Conservation (phyloP, 345 rosid species). For the Jatropha curcas region DNA sequence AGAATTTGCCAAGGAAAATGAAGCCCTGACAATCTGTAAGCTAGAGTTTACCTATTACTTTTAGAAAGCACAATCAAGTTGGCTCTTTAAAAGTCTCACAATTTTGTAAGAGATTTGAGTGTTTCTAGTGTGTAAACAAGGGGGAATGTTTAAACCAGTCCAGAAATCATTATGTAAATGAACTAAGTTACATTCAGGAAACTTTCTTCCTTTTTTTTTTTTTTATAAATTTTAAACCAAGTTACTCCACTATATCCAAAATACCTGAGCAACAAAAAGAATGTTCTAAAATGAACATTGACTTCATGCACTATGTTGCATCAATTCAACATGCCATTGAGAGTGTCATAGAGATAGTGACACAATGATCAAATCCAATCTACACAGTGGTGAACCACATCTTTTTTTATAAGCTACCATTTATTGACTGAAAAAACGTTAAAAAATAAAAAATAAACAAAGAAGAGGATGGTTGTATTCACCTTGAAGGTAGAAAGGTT, state of each 20-base stretch:
- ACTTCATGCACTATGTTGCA: too few relatives aligned
- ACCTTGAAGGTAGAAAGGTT: constrained; percentile 78
- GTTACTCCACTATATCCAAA: too few relatives aligned
- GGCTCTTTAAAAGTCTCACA: neutral
- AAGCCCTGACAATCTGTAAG: neutral
- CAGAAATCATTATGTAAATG: neutral
- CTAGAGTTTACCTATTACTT: neutral
- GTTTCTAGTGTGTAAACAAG: neutral
- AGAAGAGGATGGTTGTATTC: constrained; percentile 18
- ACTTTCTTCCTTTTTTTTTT: too few relatives aligned
- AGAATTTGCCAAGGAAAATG: neutral
- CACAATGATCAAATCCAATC: neutral
- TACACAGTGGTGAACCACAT: neutral
- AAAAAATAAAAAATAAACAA: neutral
- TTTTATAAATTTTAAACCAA: too few relatives aligned
- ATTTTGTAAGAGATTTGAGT: neutral
- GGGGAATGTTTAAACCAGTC: neutral
- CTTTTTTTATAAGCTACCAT: neutral
- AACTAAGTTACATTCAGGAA: neutral
- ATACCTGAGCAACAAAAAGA: too few relatives aligned
- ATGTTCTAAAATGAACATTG: too few relatives aligned
- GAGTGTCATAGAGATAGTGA: neutral
- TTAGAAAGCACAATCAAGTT: neutral
- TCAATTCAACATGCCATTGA: neutral
- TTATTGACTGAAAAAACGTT: neutral